phyloP scores from a whole-genome alignment of 306 rosid genomes.

The Cicer chorassanicum region DNA sequence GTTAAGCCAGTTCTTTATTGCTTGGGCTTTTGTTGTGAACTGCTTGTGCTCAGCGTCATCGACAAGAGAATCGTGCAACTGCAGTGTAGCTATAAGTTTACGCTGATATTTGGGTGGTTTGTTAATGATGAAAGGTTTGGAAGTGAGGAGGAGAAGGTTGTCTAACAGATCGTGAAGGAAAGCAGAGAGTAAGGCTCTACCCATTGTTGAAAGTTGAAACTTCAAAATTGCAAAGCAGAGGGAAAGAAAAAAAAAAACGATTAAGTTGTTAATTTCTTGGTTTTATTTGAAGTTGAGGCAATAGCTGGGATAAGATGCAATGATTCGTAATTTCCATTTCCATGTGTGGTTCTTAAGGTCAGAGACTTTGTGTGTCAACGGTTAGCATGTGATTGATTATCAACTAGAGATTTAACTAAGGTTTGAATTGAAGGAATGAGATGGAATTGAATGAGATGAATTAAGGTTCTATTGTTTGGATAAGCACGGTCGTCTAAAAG shows the following conservation, averaged over 20 bases:
- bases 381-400: no score
- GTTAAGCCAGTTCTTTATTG: conserved; percentile 39
- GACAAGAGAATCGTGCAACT: conserved; percentile 6
- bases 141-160: conserved; percentile 13
- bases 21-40: background rate
- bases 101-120: conserved; percentile 9
- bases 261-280: background rate
- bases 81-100: conserved; percentile 7
- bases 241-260: background rate
- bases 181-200: conserved; percentile 44
- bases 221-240: background rate
- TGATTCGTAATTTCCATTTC: background rate
- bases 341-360: background rate
- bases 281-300: conserved; percentile 14
- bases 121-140: conserved; percentile 23
- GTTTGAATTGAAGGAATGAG: no score
- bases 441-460: no score
- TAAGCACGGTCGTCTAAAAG: no score
- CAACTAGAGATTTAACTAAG: no score
- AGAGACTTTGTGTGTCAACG: no score
- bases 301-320: background rate
- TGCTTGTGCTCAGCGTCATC: conserved; percentile 40
- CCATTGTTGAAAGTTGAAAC: conserved; percentile 21
- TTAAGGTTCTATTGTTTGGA: no score
- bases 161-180: conserved; percentile 21